Conservation (phyloP, 805 yeast genomes). For the Cyberlindnera euphorbiiphila region DNA sequence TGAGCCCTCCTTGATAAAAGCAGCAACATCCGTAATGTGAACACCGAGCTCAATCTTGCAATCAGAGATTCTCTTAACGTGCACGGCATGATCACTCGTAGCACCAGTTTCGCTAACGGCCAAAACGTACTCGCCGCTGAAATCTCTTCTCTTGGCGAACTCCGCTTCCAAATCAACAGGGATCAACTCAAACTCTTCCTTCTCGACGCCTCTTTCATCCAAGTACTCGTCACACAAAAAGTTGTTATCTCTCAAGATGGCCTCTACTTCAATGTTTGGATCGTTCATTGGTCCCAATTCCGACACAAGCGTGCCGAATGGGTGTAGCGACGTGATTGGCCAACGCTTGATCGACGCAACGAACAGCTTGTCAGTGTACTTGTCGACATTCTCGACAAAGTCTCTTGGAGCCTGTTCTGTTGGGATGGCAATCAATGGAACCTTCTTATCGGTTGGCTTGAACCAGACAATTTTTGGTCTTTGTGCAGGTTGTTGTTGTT, state of each 20-base stretch:
- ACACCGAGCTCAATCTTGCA: slow-evolving; percentile 76
- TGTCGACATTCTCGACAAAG: slow-evolving; percentile 87
- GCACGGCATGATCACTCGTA: slow-evolving; percentile 75
- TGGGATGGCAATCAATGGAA: slow-evolving; percentile 96
- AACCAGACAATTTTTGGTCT: slow-evolving; percentile 98
- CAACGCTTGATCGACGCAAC: slow-evolving; percentile 96
- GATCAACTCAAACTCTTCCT: slow-evolving; percentile 32
- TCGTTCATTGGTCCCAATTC: slow-evolving; percentile 81
- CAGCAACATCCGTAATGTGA: slow-evolving; percentile 79
- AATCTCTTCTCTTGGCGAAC: slow-evolving; percentile 44
- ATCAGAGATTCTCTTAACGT: slow-evolving; percentile 59
- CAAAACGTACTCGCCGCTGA: slow-evolving; percentile 56
- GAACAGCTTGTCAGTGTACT: slow-evolving; percentile 75
- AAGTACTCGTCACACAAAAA: slow-evolving; percentile 78
- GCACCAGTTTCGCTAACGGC: slow-evolving; percentile 57
- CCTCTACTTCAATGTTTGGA: slow-evolving; percentile 74
- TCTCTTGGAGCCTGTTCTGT: slow-evolving; percentile 97
- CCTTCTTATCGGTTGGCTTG: slow-evolving; percentile 96
- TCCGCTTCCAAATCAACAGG: slow-evolving; percentile 28
- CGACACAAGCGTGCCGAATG: slow-evolving; percentile 90
- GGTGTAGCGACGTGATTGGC: slow-evolving; percentile 98
- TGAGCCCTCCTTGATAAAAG: slow-evolving; percentile 68
- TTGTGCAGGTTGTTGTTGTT: slow-evolving; percentile 29
- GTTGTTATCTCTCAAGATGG: slow-evolving; percentile 84
- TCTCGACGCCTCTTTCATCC: slow-evolving; percentile 32